A percentile compares a stretch with the other conserved stretches of the same genome.
Evolutionary conservation across 257 asterid genomes (phyloP).

Genomic region (Rehmannia glutinosa): DNA sequence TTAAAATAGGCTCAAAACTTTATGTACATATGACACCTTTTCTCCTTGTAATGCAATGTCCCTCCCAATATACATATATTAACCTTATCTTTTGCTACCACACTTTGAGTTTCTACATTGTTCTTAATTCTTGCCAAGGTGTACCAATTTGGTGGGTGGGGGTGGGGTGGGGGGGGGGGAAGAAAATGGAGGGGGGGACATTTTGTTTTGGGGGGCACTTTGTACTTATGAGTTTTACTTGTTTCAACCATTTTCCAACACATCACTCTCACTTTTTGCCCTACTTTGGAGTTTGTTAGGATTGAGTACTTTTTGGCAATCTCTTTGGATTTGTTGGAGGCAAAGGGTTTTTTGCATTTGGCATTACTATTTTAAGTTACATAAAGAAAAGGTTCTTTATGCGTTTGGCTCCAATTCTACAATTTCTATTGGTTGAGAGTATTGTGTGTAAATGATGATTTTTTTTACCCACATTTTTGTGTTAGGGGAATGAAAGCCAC

Average conservation of each 20-base stretch:
- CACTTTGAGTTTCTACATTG: constrained; percentile 23
- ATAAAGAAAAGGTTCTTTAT: background rate
- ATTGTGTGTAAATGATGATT: background rate
- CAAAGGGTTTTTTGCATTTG: constrained; percentile 10
- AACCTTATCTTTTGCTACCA: constrained; percentile 26
- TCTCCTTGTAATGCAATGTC: background rate
- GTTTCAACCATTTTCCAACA: constrained; percentile 36
- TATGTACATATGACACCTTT: constrained; percentile 1
- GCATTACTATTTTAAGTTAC: constrained; percentile 5
- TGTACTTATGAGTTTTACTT: constrained; percentile 17
- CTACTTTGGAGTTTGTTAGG: constrained; percentile 25
- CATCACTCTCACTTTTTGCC: constrained; percentile 26
- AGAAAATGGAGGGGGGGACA: constrained; percentile 8
- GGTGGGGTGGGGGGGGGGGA: constrained; percentile 1
- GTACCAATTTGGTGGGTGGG: constrained; percentile 10
- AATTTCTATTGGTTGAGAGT: constrained; percentile 23
- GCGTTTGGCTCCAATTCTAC: background rate
- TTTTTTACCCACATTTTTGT: background rate
- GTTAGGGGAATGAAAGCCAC: constrained; percentile 18
- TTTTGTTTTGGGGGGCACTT: constrained; percentile 29
- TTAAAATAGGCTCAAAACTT: constrained; percentile 23
- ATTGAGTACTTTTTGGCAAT: constrained; percentile 23
- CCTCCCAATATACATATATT: constrained; percentile 5
- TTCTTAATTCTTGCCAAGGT: constrained; percentile 26
- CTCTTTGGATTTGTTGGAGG: constrained; percentile 18